Evolutionary conservation across 495 filamentous ascomycete genomes (phyloP), one percentile per base, ranked within the genome.

Genomic region (Hypomontagnella monticulosa): DNA sequence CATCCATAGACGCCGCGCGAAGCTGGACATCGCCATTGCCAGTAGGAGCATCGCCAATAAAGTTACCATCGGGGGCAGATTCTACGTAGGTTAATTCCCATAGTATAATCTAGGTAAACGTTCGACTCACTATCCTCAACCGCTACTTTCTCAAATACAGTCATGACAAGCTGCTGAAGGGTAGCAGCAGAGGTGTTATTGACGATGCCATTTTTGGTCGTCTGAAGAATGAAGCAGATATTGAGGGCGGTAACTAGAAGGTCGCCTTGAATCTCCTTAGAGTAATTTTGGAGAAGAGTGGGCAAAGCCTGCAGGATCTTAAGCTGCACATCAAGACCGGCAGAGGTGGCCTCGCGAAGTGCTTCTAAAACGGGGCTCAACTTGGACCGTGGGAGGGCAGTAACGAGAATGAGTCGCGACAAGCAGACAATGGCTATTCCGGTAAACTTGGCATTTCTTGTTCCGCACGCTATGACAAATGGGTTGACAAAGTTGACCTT

Each of bases 281-380:
- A 88, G 78, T 97, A 98, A 73, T 95, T 95, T 65, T 97, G 93
- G 6, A 97, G 78, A 36, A 99, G 72, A 1, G 93, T 90, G n/a
- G 96, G 95, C 30, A 99, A 79, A 0, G 93, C 91, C 73, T 99
- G 95, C 14, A 99, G 80, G 27, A 98, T 96, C 77, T 97, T 99
- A 49, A 99, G 85, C 69, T 99, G 95, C 2, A 97, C 89, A 74
- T 99, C 96, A 47, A 96, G 84, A 32, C 89, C 93, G 83, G 76
- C 69, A 19, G 68, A 76, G 3, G 90, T 89, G 49, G 90, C 92
- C 70, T 97, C 93, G 69, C 88, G 88, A 62, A 99, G 81, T 0
- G 93, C 93, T 50, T 93, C 89, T 10, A 99, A 81, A 23, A 96
- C 91, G 66, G 96, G 93, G 69, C 87, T 87, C 50, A 99, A 76